A percentile compares a stretch with the other conserved stretches of the same genome.
Evolutionary conservation across 208 protist genomes (phyloP).

Genomic region (Kentomonas sorsogonicus): DNA sequence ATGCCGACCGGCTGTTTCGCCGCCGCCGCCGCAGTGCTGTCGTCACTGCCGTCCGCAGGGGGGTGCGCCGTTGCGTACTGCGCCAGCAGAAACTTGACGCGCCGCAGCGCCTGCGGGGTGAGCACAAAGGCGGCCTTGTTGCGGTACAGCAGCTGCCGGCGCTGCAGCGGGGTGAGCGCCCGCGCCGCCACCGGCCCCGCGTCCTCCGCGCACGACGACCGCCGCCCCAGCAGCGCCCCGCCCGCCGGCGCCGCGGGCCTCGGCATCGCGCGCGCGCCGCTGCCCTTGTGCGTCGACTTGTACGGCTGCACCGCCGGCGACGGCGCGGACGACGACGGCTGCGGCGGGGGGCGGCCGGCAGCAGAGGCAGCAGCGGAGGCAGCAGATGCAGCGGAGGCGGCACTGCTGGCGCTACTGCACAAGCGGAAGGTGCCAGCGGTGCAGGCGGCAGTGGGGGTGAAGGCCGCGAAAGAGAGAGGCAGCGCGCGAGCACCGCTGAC

Average conservation of each 20-base stretch:
- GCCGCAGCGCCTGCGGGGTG: constrained; percentile 72
- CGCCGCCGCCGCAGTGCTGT: neutral
- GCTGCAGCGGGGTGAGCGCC: constrained; percentile 69
- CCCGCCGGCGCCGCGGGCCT: constrained; percentile 2
- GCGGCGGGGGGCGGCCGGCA: neutral
- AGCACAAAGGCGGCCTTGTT: constrained; percentile 83
- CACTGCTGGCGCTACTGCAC: too few species aligned
- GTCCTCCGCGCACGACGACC: constrained; percentile 79
- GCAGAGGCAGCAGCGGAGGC: neutral
- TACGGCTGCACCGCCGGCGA: constrained; percentile 44
- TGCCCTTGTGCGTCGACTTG: constrained; percentile 72
- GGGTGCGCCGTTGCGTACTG: constrained; percentile 24
- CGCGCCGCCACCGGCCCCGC: constrained; percentile 53
- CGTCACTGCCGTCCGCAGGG: neutral
- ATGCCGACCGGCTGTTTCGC: constrained; percentile 55
- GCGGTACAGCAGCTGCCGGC: constrained; percentile 65
- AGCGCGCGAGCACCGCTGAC: too few species aligned
- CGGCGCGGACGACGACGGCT: constrained; percentile 4
- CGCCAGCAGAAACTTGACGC: constrained; percentile 66
- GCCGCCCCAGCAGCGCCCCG: constrained; percentile 16
- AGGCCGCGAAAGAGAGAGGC: too few species aligned
- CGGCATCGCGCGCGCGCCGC: constrained; percentile 39
- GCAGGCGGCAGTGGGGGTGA: too few species aligned
- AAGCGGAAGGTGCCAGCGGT: too few species aligned
- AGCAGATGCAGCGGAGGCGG: too few species aligned